Base-by-base conservation (phyloP, 2,329 filamentous ascomycete species). In the Podosphaera leucotricha region DNA sequence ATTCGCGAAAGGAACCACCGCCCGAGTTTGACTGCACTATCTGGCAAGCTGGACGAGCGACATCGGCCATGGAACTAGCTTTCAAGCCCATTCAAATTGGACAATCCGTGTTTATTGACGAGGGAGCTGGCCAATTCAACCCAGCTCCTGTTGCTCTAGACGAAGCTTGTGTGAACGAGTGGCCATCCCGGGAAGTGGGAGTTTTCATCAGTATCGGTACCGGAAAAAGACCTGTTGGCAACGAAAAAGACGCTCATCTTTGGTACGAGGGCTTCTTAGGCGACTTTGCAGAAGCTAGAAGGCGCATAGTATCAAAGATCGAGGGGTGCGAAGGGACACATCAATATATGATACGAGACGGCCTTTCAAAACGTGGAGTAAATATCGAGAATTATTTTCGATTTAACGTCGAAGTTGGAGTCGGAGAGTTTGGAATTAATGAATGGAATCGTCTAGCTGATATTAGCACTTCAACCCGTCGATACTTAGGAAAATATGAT, bases 341-440 rank as follows among this genome's bases (percentile, higher is more conserved):
- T 59, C 75, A 83, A 56, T 73, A 75, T 53, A 92, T 95, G 85
- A 63, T 80, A 46, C 75, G 72, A 46, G 80, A 92, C 41, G 74
- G 86, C 51, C 66, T 95, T 19, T 63, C 72, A 6, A 80, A 77
- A 58, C 75, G 85, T 28, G 75, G 79, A 21, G 82, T 95, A 47
- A 86, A 80, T 53, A 71, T 74, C 43, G 86, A 94, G 46, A 83
- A 92, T 59, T 98, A 98, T 64, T 92, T 85, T 59, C 80, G 90
- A 6, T 66, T 95, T n/a, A 98, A 98, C 51, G 90, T 95, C 36
- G 86, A 95, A 57, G 77, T 93, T 15, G 90, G 87, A 1, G 86
- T 95, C 2, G 86, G 87, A 44, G 90, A 95, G 57, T 95, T 94
- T 59, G 87, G 82, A 43, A 95, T 98, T 85, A 98, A 95, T 57